These are phyloP conservation scores for Boeremia exigua DNA, from an alignment of 2,329 filamentous ascomycete genomes.

Conservation along the genomic window DNA sequence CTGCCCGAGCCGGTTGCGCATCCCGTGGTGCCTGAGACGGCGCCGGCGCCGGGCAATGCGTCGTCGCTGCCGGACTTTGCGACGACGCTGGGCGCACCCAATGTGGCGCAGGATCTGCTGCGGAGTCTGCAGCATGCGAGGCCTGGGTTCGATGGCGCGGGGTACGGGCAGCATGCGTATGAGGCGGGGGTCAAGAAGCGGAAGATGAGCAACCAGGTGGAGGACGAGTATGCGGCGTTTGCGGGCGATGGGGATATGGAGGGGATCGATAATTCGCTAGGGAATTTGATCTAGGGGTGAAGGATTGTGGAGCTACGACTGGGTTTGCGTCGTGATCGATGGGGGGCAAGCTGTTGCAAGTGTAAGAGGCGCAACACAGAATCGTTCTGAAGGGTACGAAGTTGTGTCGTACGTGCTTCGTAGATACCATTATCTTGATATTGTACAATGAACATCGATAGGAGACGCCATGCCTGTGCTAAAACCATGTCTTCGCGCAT, in stretches of 20 bases:
- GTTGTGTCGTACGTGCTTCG: not conserved
- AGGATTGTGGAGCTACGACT: not conserved
- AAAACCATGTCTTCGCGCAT: not conserved
- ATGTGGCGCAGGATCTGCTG: conserved; percentile 39
- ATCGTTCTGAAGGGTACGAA: not conserved
- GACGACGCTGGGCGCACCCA: conserved; percentile 31
- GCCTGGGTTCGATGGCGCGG: conserved; percentile 28
- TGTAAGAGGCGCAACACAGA: not conserved
- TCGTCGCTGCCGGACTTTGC: conserved; percentile 27
- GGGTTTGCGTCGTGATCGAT: not conserved
- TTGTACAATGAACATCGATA: conserved; percentile 8
- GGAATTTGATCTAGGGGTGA: conserved; percentile 54
- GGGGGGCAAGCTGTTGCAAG: not conserved
- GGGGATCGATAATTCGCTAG: conserved; percentile 67
- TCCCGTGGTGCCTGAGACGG: conserved; percentile 36
- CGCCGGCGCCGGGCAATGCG: conserved; percentile 27
- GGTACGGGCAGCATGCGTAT: conserved; percentile 32
- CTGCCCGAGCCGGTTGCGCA: conserved; percentile 33
- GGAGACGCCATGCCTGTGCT: not conserved
- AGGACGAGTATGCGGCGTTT: conserved; percentile 49
- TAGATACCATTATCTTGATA: conserved; percentile 10
- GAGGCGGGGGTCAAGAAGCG: conserved; percentile 44
- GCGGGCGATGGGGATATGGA: conserved; percentile 58
- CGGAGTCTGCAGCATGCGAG: conserved; percentile 39
- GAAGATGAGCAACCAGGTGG: conserved; percentile 43